Conservation (phyloP, 345 rosid species). For the Dovyalis caffra region DNA sequence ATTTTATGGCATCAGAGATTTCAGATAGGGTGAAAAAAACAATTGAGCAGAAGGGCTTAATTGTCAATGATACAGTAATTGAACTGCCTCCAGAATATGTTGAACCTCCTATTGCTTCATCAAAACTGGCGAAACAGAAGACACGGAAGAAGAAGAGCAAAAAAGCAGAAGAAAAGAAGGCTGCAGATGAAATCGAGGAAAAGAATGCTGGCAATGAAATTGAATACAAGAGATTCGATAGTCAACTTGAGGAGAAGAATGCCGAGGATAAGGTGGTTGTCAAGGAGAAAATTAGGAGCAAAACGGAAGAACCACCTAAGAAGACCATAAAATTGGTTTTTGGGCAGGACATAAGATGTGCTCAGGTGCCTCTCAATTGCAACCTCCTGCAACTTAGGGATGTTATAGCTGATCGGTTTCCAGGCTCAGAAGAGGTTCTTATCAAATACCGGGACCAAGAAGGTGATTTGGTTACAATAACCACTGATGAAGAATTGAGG, state of each 20-base stretch:
- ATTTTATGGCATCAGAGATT: constrained; percentile 71
- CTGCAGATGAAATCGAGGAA: constrained; percentile 8
- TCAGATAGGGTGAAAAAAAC: constrained; percentile 59
- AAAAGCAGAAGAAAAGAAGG: constrained; percentile 36
- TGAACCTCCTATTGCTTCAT: constrained; percentile 50
- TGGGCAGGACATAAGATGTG: constrained; percentile 79
- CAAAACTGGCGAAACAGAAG: constrained; percentile 43
- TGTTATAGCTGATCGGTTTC: constrained; percentile 67
- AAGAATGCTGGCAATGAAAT: constrained; percentile 19
- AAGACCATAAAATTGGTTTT: constrained; percentile 67
- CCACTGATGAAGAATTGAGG: constrained; percentile 76
- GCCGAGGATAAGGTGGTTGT: constrained; percentile 55
- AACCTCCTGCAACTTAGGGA: constrained; percentile 70
- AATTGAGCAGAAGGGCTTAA: constrained; percentile 58
- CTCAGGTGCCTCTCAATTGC: constrained; percentile 63
- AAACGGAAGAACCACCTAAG: constrained; percentile 39
- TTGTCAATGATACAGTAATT: constrained; percentile 52
- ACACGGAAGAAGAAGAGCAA: constrained; percentile 39
- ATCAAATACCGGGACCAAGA: constrained; percentile 83
- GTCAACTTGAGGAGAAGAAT: constrained; percentile 34
- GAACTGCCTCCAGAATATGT: constrained; percentile 73
- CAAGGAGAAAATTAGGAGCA: constrained; percentile 47
- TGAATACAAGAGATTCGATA: constrained; percentile 38
- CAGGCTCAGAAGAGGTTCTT: constrained; percentile 59
- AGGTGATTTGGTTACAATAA: constrained; percentile 86